Evolutionary conservation across 225 moss, liverwort and hornwort genomes (phyloP), one percentile per base, ranked within the genome.

Genomic region (Polytrichum commune): DNA sequence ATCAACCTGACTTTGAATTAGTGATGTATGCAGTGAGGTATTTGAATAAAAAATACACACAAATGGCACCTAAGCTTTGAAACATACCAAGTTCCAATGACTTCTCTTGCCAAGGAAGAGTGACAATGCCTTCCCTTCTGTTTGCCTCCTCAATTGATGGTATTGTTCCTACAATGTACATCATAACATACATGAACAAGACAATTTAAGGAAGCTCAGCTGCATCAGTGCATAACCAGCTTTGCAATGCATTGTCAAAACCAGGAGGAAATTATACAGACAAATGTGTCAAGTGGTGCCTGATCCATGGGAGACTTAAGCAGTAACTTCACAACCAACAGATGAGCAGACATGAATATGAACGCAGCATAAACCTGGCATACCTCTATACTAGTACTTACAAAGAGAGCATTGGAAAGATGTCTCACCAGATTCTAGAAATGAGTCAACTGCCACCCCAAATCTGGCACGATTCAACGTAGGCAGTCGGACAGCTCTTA

Each of bases 381-480:
- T 46, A 46, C 0, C 46, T 46, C 46, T 16, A 3, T 46, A 46
- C 16, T 13, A 0, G 4, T 3, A 13, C 16, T 20, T 58, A 58
- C 58, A 20, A 20, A 58, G 58, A 58, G 24, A 22, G 22, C 20
- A 63, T 25, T 8, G 69, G 46, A 60, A 71, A 53, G 54, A 61
- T 63, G 19, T 5, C 68, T 9, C 60, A 98, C 97, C 98, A 82
- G 91, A 86, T 75, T 93, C 93, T 54, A 98, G 91, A 60, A 90
- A 98, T 27, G 84, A 82, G 65, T 95, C 74, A 2, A 92, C 95
- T 72, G 93, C 98, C 76, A 98, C 88, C 60, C 87, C 95, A 84
- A 98, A 98, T 80, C 98, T 91, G 69, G 93, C 95, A 55, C 98
- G 92, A 80, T 98, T 98, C 26, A 98, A 54, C 6, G 98, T 95